Conservation (phyloP, 2,329 filamentous ascomycete species). For the Aspergillus texensis region DNA sequence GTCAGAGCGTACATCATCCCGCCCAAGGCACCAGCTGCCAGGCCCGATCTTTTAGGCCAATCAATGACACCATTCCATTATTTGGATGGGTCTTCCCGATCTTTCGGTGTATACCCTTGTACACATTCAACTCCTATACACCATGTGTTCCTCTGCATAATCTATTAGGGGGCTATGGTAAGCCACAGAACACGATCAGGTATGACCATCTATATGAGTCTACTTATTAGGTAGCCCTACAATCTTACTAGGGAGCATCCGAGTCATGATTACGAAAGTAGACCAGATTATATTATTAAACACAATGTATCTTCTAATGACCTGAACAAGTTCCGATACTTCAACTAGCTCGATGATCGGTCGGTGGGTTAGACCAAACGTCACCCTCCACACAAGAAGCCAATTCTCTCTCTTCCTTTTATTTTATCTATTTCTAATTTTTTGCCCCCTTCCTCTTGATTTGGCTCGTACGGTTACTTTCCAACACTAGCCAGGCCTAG, state of each 20-base stretch:
- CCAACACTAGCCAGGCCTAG: not conserved
- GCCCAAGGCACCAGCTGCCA: conserved; percentile 30
- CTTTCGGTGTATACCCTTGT: conserved; percentile 25
- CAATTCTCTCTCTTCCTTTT: not conserved
- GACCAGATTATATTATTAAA: not conserved
- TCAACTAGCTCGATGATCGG: not conserved
- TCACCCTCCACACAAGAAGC: not conserved
- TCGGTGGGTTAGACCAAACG: conserved; percentile 1
- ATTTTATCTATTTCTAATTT: not conserved
- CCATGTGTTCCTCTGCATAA: not conserved
- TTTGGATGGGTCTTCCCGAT: conserved; percentile 26
- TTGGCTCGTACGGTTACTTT: not conserved
- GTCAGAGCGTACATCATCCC: conserved; percentile 34
- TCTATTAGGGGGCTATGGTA: not conserved
- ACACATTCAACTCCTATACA: conserved; percentile 9
- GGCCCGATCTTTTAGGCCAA: conserved; percentile 27
- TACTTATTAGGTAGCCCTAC: not conserved
- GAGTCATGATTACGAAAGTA: not conserved
- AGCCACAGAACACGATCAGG: not conserved
- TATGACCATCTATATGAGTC: not conserved
- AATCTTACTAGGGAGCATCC: too few species aligned
- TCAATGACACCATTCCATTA: conserved; percentile 18
- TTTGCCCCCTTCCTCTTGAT: not conserved
- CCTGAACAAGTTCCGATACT: conserved; percentile 7
- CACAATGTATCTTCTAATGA: not conserved